Conservation (phyloP, 202 grass and related monocot genomes). For the Panicum virgatum region DNA sequence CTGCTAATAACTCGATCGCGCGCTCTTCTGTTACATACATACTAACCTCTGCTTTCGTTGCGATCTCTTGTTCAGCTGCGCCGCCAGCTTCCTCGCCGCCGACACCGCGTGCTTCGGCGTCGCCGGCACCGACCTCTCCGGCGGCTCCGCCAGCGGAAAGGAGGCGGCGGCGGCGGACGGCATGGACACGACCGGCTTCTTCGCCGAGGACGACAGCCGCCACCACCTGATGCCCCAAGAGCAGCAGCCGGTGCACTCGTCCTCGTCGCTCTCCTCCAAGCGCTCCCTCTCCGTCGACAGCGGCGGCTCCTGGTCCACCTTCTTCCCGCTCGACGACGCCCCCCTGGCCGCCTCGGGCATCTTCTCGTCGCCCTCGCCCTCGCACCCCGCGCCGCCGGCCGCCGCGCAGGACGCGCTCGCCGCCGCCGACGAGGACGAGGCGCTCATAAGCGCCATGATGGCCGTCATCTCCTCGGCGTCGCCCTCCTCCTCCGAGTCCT, state of each 20-base stretch:
- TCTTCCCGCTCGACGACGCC: constrained; percentile 30
- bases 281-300: constrained; percentile 60
- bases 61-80: not conserved
- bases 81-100: constrained; percentile 36
- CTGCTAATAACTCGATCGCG: not conserved
- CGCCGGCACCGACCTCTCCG: constrained; percentile 40
- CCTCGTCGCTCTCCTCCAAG: constrained; percentile 55
- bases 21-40: not conserved
- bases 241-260: not conserved
- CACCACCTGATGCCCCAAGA: not conserved
- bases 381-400: not conserved
- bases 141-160: not conserved
- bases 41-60: not conserved
- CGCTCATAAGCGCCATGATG: constrained; percentile 79
- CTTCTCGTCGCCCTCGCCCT: not conserved
- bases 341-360: too few species aligned
- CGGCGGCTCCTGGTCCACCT: constrained; percentile 31
- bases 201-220: not conserved
- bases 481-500: constrained; percentile 62
- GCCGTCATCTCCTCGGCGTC: constrained; percentile 70
- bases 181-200: constrained; percentile 33
- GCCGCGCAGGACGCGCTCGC: too few species aligned
- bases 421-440: constrained; percentile 37
- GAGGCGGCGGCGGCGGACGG: constrained; percentile 17
- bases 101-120: constrained; percentile 32